A percentile compares a stretch with the other conserved stretches of the same genome.
Conservation (phyloP, 164 flowering plant species). For the Warburgia ugandensis region DNA sequence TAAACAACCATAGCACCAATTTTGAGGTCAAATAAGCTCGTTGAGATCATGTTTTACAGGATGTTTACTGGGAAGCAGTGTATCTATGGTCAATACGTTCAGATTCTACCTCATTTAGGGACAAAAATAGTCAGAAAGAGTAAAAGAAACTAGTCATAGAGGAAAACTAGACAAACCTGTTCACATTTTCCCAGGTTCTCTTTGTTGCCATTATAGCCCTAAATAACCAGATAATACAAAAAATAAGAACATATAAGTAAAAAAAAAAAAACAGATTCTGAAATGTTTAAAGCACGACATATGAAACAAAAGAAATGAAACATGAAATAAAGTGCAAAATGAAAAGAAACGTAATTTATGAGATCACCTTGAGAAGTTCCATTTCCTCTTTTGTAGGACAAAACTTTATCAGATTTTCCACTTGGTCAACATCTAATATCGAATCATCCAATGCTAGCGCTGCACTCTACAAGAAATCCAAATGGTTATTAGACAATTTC, state of each 20-base stretch:
- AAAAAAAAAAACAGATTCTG: background rate
- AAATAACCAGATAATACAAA: background rate
- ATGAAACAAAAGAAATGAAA: background rate
- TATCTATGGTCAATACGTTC: conserved; percentile 1
- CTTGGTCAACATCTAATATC: conserved; percentile 87
- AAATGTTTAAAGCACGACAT: conserved; percentile 3
- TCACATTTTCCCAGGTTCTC: conserved; percentile 88
- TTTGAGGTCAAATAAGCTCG: background rate
- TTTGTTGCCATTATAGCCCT: conserved; percentile 73
- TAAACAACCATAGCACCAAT: background rate
- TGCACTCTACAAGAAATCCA: conserved; percentile 49
- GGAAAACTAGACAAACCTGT: conserved; percentile 47
- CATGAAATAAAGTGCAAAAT: background rate
- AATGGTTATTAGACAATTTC: conserved; percentile 4
- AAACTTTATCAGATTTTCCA: conserved; percentile 89
- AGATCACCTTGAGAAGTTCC: conserved; percentile 84
- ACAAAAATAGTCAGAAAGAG: background rate
- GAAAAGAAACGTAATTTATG: no score
- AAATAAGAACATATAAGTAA: conserved; percentile 5
- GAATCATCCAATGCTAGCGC: conserved; percentile 93
- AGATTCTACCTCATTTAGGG: background rate
- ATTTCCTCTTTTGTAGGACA: conserved; percentile 98
- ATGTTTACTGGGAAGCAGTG: background rate
- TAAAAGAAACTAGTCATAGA: conserved; percentile 1
- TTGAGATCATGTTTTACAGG: background rate